These are phyloP conservation scores for Kockovaella imperatae DNA, from an alignment of 768 basidiomycete species.

Conservation along the genomic window DNA sequence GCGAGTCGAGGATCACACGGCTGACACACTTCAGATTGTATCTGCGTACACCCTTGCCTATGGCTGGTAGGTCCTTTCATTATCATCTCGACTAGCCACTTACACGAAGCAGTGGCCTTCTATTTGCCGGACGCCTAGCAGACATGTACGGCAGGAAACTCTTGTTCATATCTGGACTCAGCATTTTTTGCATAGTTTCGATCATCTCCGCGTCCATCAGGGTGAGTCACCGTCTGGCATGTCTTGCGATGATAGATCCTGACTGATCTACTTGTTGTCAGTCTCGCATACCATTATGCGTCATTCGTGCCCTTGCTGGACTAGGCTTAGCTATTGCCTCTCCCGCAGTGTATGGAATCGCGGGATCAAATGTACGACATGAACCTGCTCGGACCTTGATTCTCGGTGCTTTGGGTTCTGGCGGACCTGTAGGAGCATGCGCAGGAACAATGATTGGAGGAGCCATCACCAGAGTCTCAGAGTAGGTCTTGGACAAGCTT, in stretches of 20 bases:
- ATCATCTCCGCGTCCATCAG: constrained; percentile 43
- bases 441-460: constrained; percentile 64
- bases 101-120: constrained; percentile 14
- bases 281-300: constrained; percentile 12
- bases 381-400: constrained; percentile 57
- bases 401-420: constrained; percentile 72
- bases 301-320: constrained; percentile 22
- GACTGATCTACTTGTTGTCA: too few relatives aligned
- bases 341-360: constrained; percentile 21
- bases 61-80: constrained; percentile 12
- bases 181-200: constrained; percentile 53
- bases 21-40: background rate
- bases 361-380: constrained; percentile 10
- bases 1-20: background rate
- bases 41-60: constrained; percentile 18
- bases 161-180: constrained; percentile 57
- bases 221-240: constrained; percentile 1
- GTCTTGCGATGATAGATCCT: background rate
- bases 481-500: too few relatives aligned
- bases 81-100: background rate
- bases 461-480: constrained; percentile 53
- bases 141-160: constrained; percentile 58
- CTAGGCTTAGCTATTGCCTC: constrained; percentile 15
- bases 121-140: constrained; percentile 22
- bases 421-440: constrained; percentile 69